Base-by-base conservation (phyloP, 768 basidiomycete genomes). In the Termitomyces bulborhizus region DNA sequence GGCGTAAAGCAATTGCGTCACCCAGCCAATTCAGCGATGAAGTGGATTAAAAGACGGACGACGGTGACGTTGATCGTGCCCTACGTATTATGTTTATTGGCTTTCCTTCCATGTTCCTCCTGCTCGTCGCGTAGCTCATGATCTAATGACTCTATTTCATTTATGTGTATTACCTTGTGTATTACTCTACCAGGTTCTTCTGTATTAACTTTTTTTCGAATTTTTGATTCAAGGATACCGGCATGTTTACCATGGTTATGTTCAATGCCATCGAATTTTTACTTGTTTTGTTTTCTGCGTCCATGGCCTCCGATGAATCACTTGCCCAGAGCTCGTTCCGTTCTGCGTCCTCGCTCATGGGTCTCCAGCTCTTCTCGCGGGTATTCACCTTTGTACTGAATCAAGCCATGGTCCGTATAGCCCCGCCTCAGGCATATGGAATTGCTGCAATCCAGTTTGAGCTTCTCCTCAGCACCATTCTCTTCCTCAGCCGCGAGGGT, bases 361-460 rank as follows among this genome's bases (percentile, higher is more conserved):
- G 83, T 31, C 82, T 98, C 16, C 97, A 98, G 65, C 76, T 97
- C 32, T 74, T 88, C 54, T 90, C 94, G 50, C 81, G 97, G 0
- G 61, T 88, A 3, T 77, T 94, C 65, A 98, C 97, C 0, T 99
- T 97, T 68, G 66, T 77, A 4, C 78, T 99, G 26, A 98, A 98
- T 70, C 95, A 97, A 69, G 81, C 83, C 0, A 77, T 98, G 12
- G 76, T 98, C 40, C 85, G 93, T 0, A 76, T 94, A 29, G 86
- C 88, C 2, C 85, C 92, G 0, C 94, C 95, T 0, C 81, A 82
- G 34, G 88, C 86, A 13, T 95, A 92, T 66, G 88, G 96, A 9
- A 93, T 90, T 0, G 93, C 92, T 15, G 83, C 93, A 0, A 89
- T 99, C 58, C 95, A 97, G 63, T 93, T 98, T 69, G 97, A 98